Base-by-base conservation (phyloP, 2,329 filamentous ascomycete genomes). In the Aureobasidium mangrovei region DNA sequence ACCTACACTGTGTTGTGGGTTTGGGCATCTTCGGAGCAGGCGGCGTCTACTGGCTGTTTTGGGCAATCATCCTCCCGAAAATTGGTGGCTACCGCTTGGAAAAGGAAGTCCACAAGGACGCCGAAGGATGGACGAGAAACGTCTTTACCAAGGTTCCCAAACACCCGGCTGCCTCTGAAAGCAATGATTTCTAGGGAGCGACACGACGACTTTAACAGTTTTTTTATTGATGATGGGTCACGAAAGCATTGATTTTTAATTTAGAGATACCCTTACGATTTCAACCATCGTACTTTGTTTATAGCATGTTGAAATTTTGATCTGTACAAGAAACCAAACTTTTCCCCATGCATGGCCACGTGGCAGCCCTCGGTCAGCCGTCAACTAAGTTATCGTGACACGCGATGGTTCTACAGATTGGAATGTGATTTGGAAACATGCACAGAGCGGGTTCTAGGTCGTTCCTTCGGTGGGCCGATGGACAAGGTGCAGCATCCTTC, bases 1-100 rank as follows among this genome's bases (percentile, higher is more conserved):
- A 73, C 59, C 67, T 77, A 40, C 76, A 79, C 60, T 79, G 76
- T 52, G 71, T 79, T 26, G 76, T 78, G 18, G 77, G 76, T 0
- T 65, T 77, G 42, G 75, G 63, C 0, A 72, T 79, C 47, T 75
- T 80, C 55, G 70, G 65, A 3, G 67, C 70, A 7, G 77, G 76
- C 7, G 77, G 73, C 4, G 60, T 78, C 0, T 79, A 79, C 61
- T 79, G 75, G 68, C 45, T 77, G 4, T 58, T 77, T 5, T 79
- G 76, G 77, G 74, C 76, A 1, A 64, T 75, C 7, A 46, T 78
- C 5, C 56, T 77, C 56, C 77, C 77, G 0, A 69, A 70, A 48
- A 46, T 72, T n/a, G 69, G 70, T 2, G 59, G 60, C 12, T 72
- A 71, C 56, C 65, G 62, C 41, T 60, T 72, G 6, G 60, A 63